Evolutionary conservation across 345 rosid species (phyloP).

Genomic region (Brassica cretica): DNA sequence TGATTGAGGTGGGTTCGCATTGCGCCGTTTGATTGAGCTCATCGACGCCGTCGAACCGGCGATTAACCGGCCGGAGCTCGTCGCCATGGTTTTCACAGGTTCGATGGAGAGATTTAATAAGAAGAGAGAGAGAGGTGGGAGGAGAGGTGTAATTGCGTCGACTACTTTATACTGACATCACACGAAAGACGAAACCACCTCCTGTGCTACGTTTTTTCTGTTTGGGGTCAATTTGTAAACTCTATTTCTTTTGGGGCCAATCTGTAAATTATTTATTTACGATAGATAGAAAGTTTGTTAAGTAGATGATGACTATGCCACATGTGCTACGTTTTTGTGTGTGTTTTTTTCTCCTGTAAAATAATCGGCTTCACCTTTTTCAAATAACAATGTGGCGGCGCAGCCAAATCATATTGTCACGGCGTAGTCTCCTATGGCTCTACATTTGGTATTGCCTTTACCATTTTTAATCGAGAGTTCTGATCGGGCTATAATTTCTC

Average conservation of each 20-base stretch:
- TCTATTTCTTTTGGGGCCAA: neutral
- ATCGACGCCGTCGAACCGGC: conserved; percentile 35
- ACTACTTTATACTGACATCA: conserved; percentile 19
- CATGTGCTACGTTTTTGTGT: neutral
- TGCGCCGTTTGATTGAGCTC: conserved; percentile 32
- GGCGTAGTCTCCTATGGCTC: too few relatives aligned
- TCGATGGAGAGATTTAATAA: neutral
- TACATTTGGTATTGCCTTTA: neutral
- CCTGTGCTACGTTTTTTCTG: neutral
- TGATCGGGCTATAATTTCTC: neutral
- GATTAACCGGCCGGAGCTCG: conserved; percentile 51
- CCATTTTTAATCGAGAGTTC: neutral
- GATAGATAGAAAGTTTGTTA: neutral
- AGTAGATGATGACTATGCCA: neutral
- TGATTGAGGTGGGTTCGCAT: conserved; percentile 31
- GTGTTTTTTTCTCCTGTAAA: neutral
- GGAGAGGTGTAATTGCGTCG: conserved; percentile 7
- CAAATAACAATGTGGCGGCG: neutral
- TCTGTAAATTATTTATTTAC: neutral
- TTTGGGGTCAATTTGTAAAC: neutral
- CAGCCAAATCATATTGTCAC: neutral
- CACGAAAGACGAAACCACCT: neutral
- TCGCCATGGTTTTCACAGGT: conserved; percentile 50
- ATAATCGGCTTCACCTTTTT: neutral
- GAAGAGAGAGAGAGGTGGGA: neutral